Percentiles rank a stretch among this genome's conserved stretches.
Evolutionary conservation across 345 rosid genomes (phyloP).

Genomic region (Euphorbia tirucalli): DNA sequence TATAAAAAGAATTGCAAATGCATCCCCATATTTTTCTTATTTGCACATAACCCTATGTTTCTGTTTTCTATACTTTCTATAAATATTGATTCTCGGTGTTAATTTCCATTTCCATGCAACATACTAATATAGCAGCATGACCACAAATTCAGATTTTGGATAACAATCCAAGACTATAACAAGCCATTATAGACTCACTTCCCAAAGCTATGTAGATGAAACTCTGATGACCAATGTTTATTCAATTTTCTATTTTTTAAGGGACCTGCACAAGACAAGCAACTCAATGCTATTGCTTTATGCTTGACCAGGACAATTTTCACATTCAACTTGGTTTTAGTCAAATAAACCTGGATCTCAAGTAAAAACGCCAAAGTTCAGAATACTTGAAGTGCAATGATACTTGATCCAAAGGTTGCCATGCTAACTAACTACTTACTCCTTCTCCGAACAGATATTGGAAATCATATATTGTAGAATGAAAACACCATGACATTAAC

Average conservation of each 20-base stretch:
- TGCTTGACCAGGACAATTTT: background rate
- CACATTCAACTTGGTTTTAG: background rate
- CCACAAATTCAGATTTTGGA: background rate
- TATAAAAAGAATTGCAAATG: too few species aligned
- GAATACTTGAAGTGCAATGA: background rate
- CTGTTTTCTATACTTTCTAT: background rate
- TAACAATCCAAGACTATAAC: background rate
- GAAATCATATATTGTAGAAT: background rate
- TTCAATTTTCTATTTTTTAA: background rate
- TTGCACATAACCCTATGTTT: background rate
- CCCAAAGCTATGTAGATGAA: background rate
- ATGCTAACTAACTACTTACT: background rate
- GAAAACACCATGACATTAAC: too few species aligned
- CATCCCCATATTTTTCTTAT: background rate
- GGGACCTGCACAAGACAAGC: too few species aligned
- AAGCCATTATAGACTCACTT: background rate
- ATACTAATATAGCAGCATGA: background rate
- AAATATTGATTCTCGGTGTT: background rate
- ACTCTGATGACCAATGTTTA: background rate
- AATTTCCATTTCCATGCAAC: background rate
- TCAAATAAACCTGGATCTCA: background rate
- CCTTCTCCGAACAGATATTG: background rate
- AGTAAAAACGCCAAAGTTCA: background rate
- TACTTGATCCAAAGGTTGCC: background rate
- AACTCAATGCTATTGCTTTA: background rate